Evolutionary conservation across 129 eudicot species (phyloP).

Genomic region (Escallonia herrerae): DNA sequence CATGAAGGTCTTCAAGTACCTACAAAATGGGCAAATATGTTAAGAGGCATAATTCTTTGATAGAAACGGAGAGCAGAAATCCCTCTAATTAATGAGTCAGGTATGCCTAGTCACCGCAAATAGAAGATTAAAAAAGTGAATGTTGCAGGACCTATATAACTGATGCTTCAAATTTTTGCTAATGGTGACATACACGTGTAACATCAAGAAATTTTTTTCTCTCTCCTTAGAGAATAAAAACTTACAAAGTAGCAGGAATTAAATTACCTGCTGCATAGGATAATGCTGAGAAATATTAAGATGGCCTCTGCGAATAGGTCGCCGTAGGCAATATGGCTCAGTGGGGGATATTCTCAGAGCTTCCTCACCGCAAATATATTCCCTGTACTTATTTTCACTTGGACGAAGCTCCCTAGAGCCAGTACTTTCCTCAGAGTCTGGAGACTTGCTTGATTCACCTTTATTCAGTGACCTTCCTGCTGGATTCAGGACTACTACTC

Average conservation of each 20-base stretch:
- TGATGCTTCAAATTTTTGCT: background rate
- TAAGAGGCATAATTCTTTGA: background rate
- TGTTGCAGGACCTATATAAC: background rate
- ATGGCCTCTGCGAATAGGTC: conserved; percentile 98
- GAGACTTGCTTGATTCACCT: conserved; percentile 30
- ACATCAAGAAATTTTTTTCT: background rate
- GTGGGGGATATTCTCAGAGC: conserved; percentile 78
- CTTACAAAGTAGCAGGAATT: background rate
- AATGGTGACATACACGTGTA: background rate
- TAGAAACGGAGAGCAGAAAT: background rate
- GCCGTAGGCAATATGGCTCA: conserved; percentile 90
- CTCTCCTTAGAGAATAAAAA: background rate
- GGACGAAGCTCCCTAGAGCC: conserved; percentile 27
- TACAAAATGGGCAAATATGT: conserved; percentile 18
- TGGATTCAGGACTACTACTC: conserved; percentile 17
- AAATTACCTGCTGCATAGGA: conserved; percentile 83
- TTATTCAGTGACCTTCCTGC: conserved; percentile 37
- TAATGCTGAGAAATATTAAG: conserved; percentile 80
- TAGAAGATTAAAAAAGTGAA: background rate
- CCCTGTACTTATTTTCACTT: conserved; percentile 53
- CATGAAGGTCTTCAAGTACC: conserved; percentile 89
- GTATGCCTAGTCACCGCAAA: too few species aligned
- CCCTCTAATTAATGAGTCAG: too few species aligned
- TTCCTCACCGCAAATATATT: conserved; percentile 85
- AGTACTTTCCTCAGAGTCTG: conserved; percentile 36